phyloP scores from a whole-genome alignment of 2,329 filamentous ascomycete species.

The Beauveria sp. region DNA sequence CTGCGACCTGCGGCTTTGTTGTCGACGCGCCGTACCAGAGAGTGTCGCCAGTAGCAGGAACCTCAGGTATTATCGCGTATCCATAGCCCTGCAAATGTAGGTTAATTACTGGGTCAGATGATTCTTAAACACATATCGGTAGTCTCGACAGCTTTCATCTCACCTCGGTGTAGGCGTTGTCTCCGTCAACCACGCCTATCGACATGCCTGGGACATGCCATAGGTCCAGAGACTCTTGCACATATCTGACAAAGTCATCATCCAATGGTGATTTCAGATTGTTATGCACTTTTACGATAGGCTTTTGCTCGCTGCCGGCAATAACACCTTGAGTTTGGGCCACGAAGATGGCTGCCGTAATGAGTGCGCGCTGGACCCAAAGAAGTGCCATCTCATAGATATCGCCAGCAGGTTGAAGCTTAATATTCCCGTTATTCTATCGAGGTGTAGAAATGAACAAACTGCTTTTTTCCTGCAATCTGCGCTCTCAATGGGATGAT shows the following conservation, averaged over 20 bases:
- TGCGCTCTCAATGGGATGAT: too few relatives aligned
- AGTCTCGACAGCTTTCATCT: background rate
- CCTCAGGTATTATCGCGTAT: constrained; percentile 7
- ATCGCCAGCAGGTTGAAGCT: too few relatives aligned
- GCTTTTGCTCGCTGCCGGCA: background rate
- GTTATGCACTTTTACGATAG: background rate
- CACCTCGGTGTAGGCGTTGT: background rate
- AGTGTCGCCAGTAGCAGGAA: constrained; percentile 5
- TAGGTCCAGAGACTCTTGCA: background rate
- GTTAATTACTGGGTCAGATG: too few relatives aligned
- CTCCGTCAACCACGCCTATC: background rate
- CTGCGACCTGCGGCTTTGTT: constrained; percentile 6
- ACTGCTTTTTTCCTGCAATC: too few relatives aligned
- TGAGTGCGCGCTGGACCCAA: too few relatives aligned
- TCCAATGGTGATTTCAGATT: background rate
- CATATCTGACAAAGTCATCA: background rate
- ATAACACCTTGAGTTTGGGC: too few relatives aligned
- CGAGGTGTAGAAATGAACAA: too few relatives aligned
- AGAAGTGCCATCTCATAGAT: too few relatives aligned
- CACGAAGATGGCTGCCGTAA: too few relatives aligned
- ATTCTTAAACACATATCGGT: too few relatives aligned
- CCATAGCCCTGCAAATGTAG: constrained; percentile 3
- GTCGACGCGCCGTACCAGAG: constrained; percentile 8
- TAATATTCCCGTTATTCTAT: too few relatives aligned
- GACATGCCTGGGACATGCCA: background rate